Evolutionary conservation across 2,329 filamentous ascomycete species (phyloP), one percentile per base, ranked within the genome.

Genomic region (Epichloe uncinata): DNA sequence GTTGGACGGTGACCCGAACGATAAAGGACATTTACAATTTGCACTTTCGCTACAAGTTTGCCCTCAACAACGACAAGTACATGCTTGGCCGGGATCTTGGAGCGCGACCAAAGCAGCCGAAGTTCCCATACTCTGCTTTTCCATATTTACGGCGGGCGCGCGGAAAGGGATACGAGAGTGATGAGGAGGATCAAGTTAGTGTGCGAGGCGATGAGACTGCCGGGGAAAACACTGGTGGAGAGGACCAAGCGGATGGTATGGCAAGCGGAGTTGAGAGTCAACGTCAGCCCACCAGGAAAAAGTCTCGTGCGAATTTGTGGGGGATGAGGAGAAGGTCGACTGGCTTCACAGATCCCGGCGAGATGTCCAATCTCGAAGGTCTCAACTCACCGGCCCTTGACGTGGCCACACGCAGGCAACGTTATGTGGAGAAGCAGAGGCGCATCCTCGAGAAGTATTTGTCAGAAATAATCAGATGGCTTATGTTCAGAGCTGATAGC

Each of bases 401-500:
- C 40, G 75, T 61, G 49, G 63, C 62, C 47, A 60, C 60, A 12
- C 60, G 70, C 52, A 61, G 66, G 42, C 71, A 72, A 57, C 73
- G 82, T 50, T 94, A 91, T 58, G 79, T 87, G 40, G 87, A 94
- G 58, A 82, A 79, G 54, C 90, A 96, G 66, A 80, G 91, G 50
- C 84, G 82, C 58, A 87, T 87, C 63, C 72, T 98, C 34, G 93
- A 97, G 63, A 81, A 82, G 45, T 98, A 98, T 63, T 72, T 98
- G 18, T 87, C 91, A 55, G 85, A 91, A 60, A 88, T 97, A 82
- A 91, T 97, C 53, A 82, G 87, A 49, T 97, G 91, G 78, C 81
- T 98, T 59, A 97, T 98, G 68, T 98, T 98, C 69, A 81, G 91
- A 43, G 83, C 93, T 6, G 91, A 97, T 66, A 96, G 89, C 68